Conservation (phyloP, 2,329 filamentous ascomycete genomes). For the Madurella fahalii region DNA sequence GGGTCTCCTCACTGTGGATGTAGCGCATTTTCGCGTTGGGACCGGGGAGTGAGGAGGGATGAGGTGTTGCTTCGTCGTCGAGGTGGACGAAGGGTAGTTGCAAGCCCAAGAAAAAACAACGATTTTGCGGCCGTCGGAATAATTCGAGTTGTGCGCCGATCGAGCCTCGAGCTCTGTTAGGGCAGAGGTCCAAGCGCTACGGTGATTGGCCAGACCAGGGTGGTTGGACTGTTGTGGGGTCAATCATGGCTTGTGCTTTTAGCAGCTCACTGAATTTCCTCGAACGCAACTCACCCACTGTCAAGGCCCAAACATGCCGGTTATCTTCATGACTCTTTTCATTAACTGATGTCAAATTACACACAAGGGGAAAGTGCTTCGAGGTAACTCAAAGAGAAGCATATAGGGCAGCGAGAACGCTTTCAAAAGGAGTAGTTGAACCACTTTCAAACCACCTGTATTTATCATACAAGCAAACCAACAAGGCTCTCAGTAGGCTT, state of each 20-base stretch:
- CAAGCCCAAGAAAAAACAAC: constrained; percentile 26
- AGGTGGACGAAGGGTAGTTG: constrained; percentile 27
- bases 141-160: constrained; percentile 30
- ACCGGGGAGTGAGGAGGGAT: constrained; percentile 37
- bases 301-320: not conserved
- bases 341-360: not conserved
- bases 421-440: too few species aligned
- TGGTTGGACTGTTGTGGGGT: constrained; percentile 17
- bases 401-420: too few species aligned
- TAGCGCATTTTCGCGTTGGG: constrained; percentile 90
- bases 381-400: too few species aligned
- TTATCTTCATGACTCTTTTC: not conserved
- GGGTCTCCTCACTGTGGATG: constrained; percentile 96
- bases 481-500: too few species aligned
- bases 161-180: constrained; percentile 21
- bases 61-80: constrained; percentile 28
- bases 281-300: not conserved
- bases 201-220: constrained; percentile 17
- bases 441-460: too few species aligned
- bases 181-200: constrained; percentile 16
- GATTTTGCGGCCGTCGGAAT: constrained; percentile 29
- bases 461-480: too few species aligned
- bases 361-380: not conserved
- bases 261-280: not conserved
- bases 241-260: constrained; percentile 8